Conservation (phyloP, 495 filamentous ascomycete species). For the Penicillium salamii region DNA sequence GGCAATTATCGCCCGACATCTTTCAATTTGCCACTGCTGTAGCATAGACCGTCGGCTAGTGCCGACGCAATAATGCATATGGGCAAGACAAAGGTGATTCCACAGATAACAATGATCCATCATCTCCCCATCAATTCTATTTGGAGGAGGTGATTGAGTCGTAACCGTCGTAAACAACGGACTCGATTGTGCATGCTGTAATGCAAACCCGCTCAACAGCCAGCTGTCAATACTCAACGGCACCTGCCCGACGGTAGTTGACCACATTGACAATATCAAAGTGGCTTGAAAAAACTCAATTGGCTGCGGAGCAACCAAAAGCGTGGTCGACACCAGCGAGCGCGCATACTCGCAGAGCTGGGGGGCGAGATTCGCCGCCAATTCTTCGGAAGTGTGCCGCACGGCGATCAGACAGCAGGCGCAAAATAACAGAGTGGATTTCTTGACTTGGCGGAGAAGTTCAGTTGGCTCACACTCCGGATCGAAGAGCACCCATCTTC, state of each 20-base stretch:
- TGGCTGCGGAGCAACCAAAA: conserved; percentile 37
- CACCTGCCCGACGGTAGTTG: conserved; percentile 46
- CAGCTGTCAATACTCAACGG: conserved; percentile 47
- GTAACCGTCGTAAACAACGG: conserved; percentile 29
- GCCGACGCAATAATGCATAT: conserved; percentile 48
- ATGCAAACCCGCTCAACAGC: conserved; percentile 44
- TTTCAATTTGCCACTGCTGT: conserved; percentile 35
- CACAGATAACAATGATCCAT: conserved; percentile 38
- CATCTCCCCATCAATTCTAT: conserved; percentile 7
- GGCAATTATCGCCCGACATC: conserved; percentile 31
- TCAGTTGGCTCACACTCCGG: conserved; percentile 18
- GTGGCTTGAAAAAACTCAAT: conserved; percentile 46
- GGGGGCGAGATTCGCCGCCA: conserved; percentile 34
- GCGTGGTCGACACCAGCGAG: conserved; percentile 26
- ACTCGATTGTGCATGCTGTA: conserved; percentile 42
- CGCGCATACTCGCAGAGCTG: conserved; percentile 39
- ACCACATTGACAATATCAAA: conserved; percentile 45
- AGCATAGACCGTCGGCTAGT: conserved; percentile 40
- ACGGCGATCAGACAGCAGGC: conserved; percentile 45
- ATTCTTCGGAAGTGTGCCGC: conserved; percentile 39
- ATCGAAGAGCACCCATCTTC: conserved; percentile 41
- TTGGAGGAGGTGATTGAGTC: conserved; percentile 11
- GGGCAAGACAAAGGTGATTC: conserved; percentile 47
- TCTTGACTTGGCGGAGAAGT: conserved; percentile 28
- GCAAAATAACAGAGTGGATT: conserved; percentile 38